These are phyloP conservation scores for Musa balbisiana DNA, from an alignment of 202 grass and related monocot species.

Conservation along the genomic window DNA sequence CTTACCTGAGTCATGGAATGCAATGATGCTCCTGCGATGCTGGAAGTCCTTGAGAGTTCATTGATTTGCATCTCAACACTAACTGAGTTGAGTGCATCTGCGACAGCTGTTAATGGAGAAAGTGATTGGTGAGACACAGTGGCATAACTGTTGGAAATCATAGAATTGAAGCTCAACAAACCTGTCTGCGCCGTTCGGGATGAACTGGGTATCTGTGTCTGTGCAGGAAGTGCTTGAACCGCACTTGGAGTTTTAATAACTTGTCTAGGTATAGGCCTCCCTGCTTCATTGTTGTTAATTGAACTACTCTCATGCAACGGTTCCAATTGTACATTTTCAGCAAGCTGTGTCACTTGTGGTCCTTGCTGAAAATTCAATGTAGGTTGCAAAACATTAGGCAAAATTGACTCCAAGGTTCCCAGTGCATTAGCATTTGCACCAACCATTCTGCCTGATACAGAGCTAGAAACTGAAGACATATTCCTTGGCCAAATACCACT, in stretches of 20 bases:
- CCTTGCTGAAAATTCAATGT: slow-evolving; percentile 21
- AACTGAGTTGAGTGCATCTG: slow-evolving; percentile 17
- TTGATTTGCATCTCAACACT: slow-evolving; percentile 22
- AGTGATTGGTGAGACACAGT: slow-evolving; percentile 30
- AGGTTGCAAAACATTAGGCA: slow-evolving; percentile 42
- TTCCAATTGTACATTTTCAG: slow-evolving; percentile 29
- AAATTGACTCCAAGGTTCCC: slow-evolving; percentile 78
- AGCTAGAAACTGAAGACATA: slow-evolving; percentile 1
- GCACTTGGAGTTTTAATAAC: slow-evolving; percentile 37
- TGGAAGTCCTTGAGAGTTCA: slow-evolving; percentile 22
- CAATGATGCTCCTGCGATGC: slow-evolving; percentile 5
- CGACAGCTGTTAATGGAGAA: slow-evolving; percentile 18
- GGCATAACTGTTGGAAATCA: slow-evolving; percentile 12
- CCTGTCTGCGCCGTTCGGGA: slow-evolving; percentile 43
- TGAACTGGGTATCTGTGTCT: slow-evolving; percentile 29
- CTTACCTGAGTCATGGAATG: slow-evolving; percentile 41
- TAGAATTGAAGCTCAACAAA: slow-evolving; percentile 26
- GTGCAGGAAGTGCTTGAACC: slow-evolving; percentile 48
- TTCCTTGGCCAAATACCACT: not conserved
- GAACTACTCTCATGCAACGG: slow-evolving; percentile 17
- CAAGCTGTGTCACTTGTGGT: slow-evolving; percentile 30
- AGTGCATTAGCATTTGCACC: slow-evolving; percentile 33
- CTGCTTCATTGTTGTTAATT: slow-evolving; percentile 26
- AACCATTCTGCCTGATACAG: slow-evolving; percentile 25
- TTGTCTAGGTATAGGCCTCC: slow-evolving; percentile 51